phyloP scores from a whole-genome alignment of 768 basidiomycete species.

The Auricularia cornea region DNA sequence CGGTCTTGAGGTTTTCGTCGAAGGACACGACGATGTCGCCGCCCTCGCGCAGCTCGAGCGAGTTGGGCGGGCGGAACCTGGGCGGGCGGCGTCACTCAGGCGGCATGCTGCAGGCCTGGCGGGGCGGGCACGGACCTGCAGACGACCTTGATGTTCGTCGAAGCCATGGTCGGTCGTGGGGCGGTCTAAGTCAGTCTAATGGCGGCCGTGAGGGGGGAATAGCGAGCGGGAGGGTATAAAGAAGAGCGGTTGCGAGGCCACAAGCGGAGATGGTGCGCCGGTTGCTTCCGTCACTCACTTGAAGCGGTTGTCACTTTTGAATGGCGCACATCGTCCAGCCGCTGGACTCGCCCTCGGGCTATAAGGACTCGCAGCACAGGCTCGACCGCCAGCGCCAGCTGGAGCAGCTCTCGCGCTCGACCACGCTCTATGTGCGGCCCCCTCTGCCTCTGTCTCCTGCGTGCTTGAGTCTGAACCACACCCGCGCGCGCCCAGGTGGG shows the following conservation, averaged over 20 bases:
- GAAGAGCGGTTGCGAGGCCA: not conserved
- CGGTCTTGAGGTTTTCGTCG: slow-evolving; percentile 78
- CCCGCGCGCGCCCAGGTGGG: slow-evolving; percentile 57
- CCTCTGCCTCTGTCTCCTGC: slow-evolving; percentile 17
- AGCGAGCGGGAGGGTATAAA: not conserved
- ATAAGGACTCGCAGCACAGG: slow-evolving; percentile 86
- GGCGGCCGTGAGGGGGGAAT: not conserved
- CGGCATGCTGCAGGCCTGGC: not conserved
- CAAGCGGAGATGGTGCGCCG: not conserved
- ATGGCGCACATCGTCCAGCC: slow-evolving; percentile 83
- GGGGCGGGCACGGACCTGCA: slow-evolving; percentile 66
- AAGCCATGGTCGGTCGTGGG: slow-evolving; percentile 43
- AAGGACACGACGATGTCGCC: slow-evolving; percentile 86
- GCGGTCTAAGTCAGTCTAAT: not conserved
- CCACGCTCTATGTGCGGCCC: slow-evolving; percentile 79
- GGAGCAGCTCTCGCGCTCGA: slow-evolving; percentile 73
- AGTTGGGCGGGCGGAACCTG: slow-evolving; percentile 93
- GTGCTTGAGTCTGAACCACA: slow-evolving; percentile 10
- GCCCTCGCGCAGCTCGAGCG: slow-evolving; percentile 81
- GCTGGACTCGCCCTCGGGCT: slow-evolving; percentile 92
- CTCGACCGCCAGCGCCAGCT: slow-evolving; percentile 73
- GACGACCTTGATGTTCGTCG: slow-evolving; percentile 95
- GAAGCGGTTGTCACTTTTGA: no score
- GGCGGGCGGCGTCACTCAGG: not conserved
- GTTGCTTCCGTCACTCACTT: not conserved